These are phyloP conservation scores for Penicillium occitanis DNA, from an alignment of 2,329 filamentous ascomycete genomes.

Conservation along the genomic window DNA sequence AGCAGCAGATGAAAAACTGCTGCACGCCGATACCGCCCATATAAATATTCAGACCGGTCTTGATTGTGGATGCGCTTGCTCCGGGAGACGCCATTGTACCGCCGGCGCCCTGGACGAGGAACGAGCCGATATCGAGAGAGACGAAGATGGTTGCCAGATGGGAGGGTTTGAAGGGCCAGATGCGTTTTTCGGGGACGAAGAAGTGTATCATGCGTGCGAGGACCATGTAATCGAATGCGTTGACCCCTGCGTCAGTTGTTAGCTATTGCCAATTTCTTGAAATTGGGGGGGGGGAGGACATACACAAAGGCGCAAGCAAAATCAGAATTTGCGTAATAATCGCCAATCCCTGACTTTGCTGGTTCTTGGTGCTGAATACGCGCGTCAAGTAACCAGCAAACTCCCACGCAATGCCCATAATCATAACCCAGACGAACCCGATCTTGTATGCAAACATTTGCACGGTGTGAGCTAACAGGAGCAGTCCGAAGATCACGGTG, in stretches of 20 bases:
- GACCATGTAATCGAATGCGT: constrained; percentile 51
- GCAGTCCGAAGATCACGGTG: constrained; percentile 38
- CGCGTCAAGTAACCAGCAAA: constrained; percentile 42
- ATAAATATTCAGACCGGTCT: constrained; percentile 29
- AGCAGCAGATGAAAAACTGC: constrained; percentile 52
- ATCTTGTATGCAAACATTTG: constrained; percentile 38
- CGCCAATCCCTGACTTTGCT: constrained; percentile 34
- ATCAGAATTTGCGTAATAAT: constrained; percentile 45
- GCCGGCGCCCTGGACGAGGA: constrained; percentile 29
- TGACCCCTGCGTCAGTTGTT: constrained; percentile 30
- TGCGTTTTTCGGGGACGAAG: constrained; percentile 39
- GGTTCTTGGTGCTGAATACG: constrained; percentile 42
- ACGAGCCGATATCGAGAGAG: constrained; percentile 39
- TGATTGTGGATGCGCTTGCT: constrained; percentile 7
- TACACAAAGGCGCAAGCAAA: constrained; percentile 39
- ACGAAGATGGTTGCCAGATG: constrained; percentile 44
- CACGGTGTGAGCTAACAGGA: constrained; percentile 30
- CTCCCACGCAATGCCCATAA: constrained; percentile 46
- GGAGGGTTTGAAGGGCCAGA: constrained; percentile 42
- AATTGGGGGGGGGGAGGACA: neutral
- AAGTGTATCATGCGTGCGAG: constrained; percentile 50
- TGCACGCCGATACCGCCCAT: constrained; percentile 50
- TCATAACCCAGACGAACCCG: constrained; percentile 46
- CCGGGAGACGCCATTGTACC: constrained; percentile 21
- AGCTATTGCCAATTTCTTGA: neutral